phyloP scores from a whole-genome alignment of 257 asterid genomes.

The Solanum chiquidenum region DNA sequence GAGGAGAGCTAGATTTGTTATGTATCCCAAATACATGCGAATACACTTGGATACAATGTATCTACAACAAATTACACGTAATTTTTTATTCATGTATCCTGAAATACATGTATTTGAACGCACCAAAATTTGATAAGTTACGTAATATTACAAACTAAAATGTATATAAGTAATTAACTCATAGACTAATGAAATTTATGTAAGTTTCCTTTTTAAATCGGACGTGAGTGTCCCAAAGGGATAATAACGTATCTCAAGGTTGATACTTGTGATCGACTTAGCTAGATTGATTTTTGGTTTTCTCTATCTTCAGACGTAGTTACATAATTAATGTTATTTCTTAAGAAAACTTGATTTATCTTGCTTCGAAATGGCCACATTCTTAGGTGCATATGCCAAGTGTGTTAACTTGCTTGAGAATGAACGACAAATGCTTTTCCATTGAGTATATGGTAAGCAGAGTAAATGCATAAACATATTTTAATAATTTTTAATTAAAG shows the following conservation, averaged over 20 bases:
- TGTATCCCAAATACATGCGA: no score
- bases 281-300: neutral
- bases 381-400: neutral
- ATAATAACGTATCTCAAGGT: neutral
- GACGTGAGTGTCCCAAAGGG: neutral
- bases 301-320: neutral
- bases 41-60: no score
- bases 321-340: neutral
- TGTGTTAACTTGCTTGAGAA: neutral
- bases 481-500: neutral
- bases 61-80: no score
- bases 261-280: neutral
- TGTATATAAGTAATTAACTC: no score
- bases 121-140: no score
- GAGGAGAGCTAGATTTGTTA: no score
- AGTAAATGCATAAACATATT: neutral
- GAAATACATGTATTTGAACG: no score
- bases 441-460: neutral
- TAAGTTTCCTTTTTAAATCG: neutral
- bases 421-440: neutral
- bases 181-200: no score
- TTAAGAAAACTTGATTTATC: neutral
- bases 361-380: neutral
- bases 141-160: no score
- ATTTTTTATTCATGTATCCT: no score